Base-by-base conservation (phyloP, 768 basidiomycete species). In the Rhizopogon vesiculosus region DNA sequence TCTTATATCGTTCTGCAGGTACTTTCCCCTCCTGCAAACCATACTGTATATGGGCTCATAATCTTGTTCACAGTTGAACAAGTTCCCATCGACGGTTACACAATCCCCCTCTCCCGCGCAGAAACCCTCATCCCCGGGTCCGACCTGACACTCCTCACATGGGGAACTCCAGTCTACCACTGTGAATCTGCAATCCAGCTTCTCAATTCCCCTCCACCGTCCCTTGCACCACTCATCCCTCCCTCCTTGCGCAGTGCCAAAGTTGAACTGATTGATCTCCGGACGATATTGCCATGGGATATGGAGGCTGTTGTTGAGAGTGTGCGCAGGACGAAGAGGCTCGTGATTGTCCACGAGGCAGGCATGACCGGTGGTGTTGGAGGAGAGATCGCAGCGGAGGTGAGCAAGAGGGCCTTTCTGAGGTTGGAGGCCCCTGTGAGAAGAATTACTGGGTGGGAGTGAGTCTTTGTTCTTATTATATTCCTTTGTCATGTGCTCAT, bases 401-500 rank as follows among this genome's bases (percentile, higher is more conserved):
- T 98, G 5, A 92, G 92, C 74, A 88, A 88, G 70, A 75, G 87
- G 56, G 93, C 90, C 61, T 97, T 97, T 74, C 75, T 97, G 64
- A 87, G 87, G 68, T 72, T 98, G 49, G 83, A 91, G 53, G 93
- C 94, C 7, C 94, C 94, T 0, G 87, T 98, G 22, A 88, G 80
- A 64, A 76, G 93, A 41, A 83, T 98, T 16, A 84, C 90, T 2
- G 92, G 91, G 29, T 98, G 95, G 95, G 94, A 97, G 93, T 95
- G 64, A 80, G 93, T 86, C 7, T 28, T 44, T 29, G 33, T 54
- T 51, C 53, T 42, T 31, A 43, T 15, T 16, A 25, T 25, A 25
- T 45, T 53, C 52, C n/a, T 33, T 19, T 3, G 3, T 48, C 13
- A 3, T 28, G 45, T 12, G 35, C 45, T 59, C 16, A 54, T 5